Percentiles rank a stretch among this genome's conserved stretches.
Conservation (phyloP, 139 green algal species). For the Chlorella sp. region DNA sequence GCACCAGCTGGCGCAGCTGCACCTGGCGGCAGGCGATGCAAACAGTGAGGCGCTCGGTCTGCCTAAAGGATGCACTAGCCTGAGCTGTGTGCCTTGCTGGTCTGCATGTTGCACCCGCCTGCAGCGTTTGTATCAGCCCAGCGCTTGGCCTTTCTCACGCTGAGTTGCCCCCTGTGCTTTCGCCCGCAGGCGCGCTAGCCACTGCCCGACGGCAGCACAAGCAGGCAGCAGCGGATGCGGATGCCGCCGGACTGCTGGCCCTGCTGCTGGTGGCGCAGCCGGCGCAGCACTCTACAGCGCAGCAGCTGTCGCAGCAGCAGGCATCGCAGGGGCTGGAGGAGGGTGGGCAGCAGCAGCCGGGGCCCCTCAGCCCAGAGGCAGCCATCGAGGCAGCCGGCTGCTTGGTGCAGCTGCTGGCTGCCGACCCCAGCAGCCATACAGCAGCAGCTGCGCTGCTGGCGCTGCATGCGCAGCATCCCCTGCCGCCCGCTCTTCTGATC, state of each 20-base stretch:
- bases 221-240: neutral
- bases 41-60: neutral
- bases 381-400: neutral
- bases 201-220: neutral
- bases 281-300: neutral
- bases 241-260: neutral
- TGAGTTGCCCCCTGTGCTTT: no score
- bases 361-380: neutral
- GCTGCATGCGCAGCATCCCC: neutral
- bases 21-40: constrained; percentile 1
- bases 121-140: no score
- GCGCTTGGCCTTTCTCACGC: no score
- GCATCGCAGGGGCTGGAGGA: neutral
- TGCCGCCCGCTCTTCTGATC: neutral
- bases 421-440: neutral
- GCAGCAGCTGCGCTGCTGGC: constrained; percentile 1
- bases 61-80: no score
- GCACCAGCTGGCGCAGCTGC: constrained; percentile 1
- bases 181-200: neutral
- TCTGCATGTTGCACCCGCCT: no score
- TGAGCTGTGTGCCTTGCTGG: no score
- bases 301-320: neutral
- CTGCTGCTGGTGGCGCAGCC: constrained; percentile 1
- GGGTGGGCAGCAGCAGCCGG: neutral
- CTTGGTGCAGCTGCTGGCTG: neutral